phyloP scores from a whole-genome alignment of 1,284 basidiomycete species.

The Earliella scabrosa region DNA sequence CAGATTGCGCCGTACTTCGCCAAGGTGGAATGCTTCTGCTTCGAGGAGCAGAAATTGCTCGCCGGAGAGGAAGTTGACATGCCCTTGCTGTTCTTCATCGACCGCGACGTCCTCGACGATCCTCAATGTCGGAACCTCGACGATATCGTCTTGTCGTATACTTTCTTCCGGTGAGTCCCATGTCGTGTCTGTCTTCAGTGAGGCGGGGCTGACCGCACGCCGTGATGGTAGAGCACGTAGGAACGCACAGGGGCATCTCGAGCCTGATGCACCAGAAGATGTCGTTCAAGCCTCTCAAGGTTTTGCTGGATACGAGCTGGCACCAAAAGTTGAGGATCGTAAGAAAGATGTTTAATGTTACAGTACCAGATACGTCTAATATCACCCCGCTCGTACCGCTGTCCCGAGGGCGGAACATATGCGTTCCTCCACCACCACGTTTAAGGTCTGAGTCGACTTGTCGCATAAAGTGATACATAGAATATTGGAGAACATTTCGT shows the following conservation, averaged over 20 bases:
- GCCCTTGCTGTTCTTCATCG: constrained; percentile 98
- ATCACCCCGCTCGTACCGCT: constrained; percentile 6
- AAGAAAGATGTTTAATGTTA: constrained; percentile 13
- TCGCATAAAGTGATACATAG: too few relatives aligned
- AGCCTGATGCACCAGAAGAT: constrained; percentile 84
- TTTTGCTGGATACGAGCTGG: constrained; percentile 65
- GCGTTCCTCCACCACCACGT: too few relatives aligned
- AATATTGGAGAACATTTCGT: too few relatives aligned
- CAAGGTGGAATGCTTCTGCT: constrained; percentile 99
- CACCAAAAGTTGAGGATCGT: constrained; percentile 36
- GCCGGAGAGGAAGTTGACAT: constrained; percentile 98
- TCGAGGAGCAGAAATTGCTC: constrained; percentile 96
- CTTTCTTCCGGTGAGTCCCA: constrained; percentile 86
- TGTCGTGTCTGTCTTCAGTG: neutral
- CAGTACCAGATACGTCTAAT: constrained; percentile 12
- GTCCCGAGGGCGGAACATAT: too few relatives aligned
- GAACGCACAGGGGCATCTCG: constrained; percentile 80
- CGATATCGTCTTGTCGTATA: constrained; percentile 94
- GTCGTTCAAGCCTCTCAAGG: constrained; percentile 79
- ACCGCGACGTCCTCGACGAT: constrained; percentile 95
- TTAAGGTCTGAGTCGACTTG: too few relatives aligned
- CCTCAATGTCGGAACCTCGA: constrained; percentile 85
- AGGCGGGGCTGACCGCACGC: neutral
- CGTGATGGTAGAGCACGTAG: constrained; percentile 67
- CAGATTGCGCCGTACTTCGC: constrained; percentile 98